These are phyloP conservation scores for Apophysomyces elegans DNA, from an alignment of 371 early-diverging fungal genomes.

Conservation along the genomic window DNA sequence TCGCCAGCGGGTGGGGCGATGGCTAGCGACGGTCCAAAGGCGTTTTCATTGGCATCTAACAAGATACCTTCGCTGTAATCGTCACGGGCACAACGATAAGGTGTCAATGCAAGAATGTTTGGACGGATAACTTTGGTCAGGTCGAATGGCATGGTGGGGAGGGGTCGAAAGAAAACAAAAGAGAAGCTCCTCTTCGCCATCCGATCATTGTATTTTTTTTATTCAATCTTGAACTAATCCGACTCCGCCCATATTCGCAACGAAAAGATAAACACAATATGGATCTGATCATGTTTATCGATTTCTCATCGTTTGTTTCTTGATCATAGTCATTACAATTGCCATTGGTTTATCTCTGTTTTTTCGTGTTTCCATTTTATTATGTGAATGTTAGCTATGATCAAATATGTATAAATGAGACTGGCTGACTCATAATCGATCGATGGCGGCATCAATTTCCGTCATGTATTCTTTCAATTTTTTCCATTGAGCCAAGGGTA, in stretches of 20 bases:
- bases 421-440: constrained; percentile 1
- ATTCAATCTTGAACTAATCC: background rate
- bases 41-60: constrained; percentile 98
- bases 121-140: constrained; percentile 85
- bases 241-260: background rate
- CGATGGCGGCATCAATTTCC: constrained; percentile 31
- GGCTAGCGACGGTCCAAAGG: constrained; percentile 78
- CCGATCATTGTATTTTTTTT: background rate
- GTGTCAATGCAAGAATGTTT: constrained; percentile 88
- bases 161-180: background rate
- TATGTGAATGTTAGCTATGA: background rate
- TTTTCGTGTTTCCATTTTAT: too few relatives aligned
- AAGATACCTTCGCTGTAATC: constrained; percentile 92
- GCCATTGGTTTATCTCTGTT: too few relatives aligned
- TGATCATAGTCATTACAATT: background rate
- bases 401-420: background rate
- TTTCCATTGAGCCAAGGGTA: constrained; percentile 33
- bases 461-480: constrained; percentile 26
- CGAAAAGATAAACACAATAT: background rate
- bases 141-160: constrained; percentile 56
- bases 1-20: constrained; percentile 40
- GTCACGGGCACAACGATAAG: constrained; percentile 97
- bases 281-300: background rate
- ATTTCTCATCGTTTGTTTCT: background rate
- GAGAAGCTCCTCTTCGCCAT: background rate